phyloP scores from a whole-genome alignment of 768 basidiomycete species.

The Amanita rubescens region DNA sequence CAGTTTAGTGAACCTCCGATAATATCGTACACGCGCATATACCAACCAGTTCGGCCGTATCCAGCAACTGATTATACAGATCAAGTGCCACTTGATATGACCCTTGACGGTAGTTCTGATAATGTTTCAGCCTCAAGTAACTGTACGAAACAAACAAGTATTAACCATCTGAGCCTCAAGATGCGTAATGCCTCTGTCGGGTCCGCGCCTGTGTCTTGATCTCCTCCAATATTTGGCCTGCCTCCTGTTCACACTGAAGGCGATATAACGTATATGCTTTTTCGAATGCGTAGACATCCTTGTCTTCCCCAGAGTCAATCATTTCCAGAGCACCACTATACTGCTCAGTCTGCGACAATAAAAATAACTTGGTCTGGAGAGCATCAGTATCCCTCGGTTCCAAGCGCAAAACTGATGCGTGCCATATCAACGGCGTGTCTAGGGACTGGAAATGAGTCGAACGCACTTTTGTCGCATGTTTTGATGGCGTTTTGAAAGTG shows the following conservation, averaged over 20 bases:
- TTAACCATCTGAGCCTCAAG: slow-evolving; percentile 81
- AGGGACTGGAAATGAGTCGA: slow-evolving; percentile 9
- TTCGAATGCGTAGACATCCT: slow-evolving; percentile 46
- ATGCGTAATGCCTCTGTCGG: slow-evolving; percentile 62
- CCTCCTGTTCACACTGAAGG: slow-evolving; percentile 69
- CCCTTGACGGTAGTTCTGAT: slow-evolving; percentile 72
- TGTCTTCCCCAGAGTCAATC: slow-evolving; percentile 29
- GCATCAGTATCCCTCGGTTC: slow-evolving; percentile 66
- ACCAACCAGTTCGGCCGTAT: slow-evolving; percentile 70
- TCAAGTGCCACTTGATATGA: slow-evolving; percentile 67
- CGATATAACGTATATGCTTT: slow-evolving; percentile 81
- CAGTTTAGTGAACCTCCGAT: neutral
- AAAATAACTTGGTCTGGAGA: slow-evolving; percentile 75
- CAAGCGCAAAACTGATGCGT: slow-evolving; percentile 56
- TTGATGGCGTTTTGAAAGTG: slow-evolving; percentile 80
- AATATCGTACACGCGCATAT: neutral
- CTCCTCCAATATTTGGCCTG: slow-evolving; percentile 40
- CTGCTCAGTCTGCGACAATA: slow-evolving; percentile 82
- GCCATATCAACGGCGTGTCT: neutral
- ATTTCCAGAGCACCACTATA: slow-evolving; percentile 63
- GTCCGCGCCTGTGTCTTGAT: slow-evolving; percentile 38
- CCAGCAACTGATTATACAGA: slow-evolving; percentile 75
- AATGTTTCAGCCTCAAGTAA: slow-evolving; percentile 7
- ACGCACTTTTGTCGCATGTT: slow-evolving; percentile 87
- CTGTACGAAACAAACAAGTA: neutral